Evolutionary conservation across 2,329 filamentous ascomycete genomes (phyloP), one percentile per base, ranked within the genome.

Genomic region (Diaporthe velutina): DNA sequence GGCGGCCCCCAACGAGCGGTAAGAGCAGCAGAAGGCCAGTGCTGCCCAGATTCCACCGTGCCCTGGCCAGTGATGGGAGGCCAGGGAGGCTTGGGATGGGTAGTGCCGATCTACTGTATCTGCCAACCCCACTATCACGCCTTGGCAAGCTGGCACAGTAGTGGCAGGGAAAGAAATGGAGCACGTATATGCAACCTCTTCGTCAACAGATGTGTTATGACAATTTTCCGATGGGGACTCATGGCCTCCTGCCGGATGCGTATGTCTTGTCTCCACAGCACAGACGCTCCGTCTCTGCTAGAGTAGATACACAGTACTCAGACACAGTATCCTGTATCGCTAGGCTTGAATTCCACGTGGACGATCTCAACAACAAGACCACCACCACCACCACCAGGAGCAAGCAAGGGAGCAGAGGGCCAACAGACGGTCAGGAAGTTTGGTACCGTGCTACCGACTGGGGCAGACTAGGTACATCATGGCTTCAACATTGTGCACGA

Each of bases 81-180:
- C 52, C 52, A 54, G 52, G 52, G 48, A 13, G 33, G 61, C 61
- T 67, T 67, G 45, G 61, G 22, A 25, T 67, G 64, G n/a, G 64
- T 68, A 68, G 64, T 68, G 64, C 64, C 64, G 64, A 68, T 68
- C 64, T 68, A 54, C 64, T 68, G 64, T 68, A 40, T 54, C 64
- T 68, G 48, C 48, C 64, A 50, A 28, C 64, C 48, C 64, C 64
- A 68, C 64, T 13, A 40, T 28, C 45, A 54, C 48, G 33, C 45
- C 64, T 67, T 67, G 64, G 64, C 45, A 38, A 48, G 28, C 42
- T 54, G 25, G 64, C 48, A 54, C 33, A 28, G 42, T 10, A 35
- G 64, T 67, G 64, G 64, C 64, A 67, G 64, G 45, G 30, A 19
- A 38, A 68, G 64, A 68, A 68, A 68, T 68, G 64, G 64, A 54